These are phyloP conservation scores for Bisporella sp. DNA, from an alignment of 2,329 filamentous ascomycete genomes.

Conservation along the genomic window DNA sequence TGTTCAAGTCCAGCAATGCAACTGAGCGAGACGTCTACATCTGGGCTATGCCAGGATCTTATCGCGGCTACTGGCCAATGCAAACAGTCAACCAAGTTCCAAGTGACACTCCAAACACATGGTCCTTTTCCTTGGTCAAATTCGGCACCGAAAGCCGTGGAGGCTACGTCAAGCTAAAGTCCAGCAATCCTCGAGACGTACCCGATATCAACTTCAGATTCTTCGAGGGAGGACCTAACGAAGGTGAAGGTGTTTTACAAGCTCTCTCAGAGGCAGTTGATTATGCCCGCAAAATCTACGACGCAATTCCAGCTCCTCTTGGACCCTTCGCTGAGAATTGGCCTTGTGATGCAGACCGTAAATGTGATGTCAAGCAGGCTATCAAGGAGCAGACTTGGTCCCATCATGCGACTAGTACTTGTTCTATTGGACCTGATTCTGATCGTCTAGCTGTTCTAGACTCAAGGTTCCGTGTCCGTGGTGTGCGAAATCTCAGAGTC, in stretches of 20 bases:
- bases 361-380: slow-evolving; percentile 37
- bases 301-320: slow-evolving; percentile 31
- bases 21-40: slow-evolving; percentile 33
- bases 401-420: slow-evolving; percentile 48
- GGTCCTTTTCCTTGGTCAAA: slow-evolving; percentile 31
- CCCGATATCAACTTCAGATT: slow-evolving; percentile 58
- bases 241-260: slow-evolving; percentile 10
- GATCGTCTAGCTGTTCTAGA: slow-evolving; percentile 38
- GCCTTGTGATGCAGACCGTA: slow-evolving; percentile 35
- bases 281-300: slow-evolving; percentile 28
- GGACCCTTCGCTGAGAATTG: slow-evolving; percentile 35
- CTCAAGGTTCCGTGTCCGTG: slow-evolving; percentile 28
- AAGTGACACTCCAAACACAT: no score
- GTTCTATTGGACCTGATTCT: slow-evolving; percentile 43
- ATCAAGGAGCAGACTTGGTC: slow-evolving; percentile 45
- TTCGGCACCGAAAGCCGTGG: slow-evolving; percentile 53
- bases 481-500: slow-evolving; percentile 39
- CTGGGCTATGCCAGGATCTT: slow-evolving; percentile 20
- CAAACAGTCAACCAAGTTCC: neutral
- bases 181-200: slow-evolving; percentile 54
- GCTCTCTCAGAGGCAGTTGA: slow-evolving; percentile 11
- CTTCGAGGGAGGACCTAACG: slow-evolving; percentile 30
- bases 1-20: slow-evolving; percentile 27
- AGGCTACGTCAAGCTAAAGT: slow-evolving; percentile 55
- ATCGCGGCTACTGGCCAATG: slow-evolving; percentile 35